Evolutionary conservation across 2,329 filamentous ascomycete species (phyloP), one percentile per base, ranked within the genome.

Genomic region (Colletotrichum scovillei): DNA sequence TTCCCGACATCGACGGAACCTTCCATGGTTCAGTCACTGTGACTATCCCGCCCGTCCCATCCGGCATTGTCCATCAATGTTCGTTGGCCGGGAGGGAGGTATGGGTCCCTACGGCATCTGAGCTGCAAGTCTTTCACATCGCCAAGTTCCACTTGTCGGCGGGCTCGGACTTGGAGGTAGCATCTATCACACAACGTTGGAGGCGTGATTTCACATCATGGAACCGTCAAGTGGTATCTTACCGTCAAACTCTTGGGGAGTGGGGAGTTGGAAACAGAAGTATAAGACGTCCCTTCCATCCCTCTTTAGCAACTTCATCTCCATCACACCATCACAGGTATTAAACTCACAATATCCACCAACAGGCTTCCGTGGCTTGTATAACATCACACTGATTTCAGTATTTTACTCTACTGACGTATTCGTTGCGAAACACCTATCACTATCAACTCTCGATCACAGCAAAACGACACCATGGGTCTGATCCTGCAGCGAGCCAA

Each of bases 401-500:
- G 19, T 4, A 19, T 7, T 35, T 11, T 14, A 19, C 8, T 64
- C n/a, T n/a, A 3, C 30, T 7, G 9, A 26, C 22, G n/a, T 19
- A n/a, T 12, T n/a, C 32, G 35, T 9, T 35, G 5, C 30, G n/a
- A 26, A 26, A 64, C 4, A 65, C n/a, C 14, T 14, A 19, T 14
- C 16, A 24, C 24, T 4, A 56, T 24, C 12, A 56, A 19, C 11
- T 28, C 26, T 55, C 11, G 19, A 24, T n/a, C 66, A 12, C 7
- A 65, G 32, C 56, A 58, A 30, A 6, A 11, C 30, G 14, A 9
- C 72, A 76, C 69, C 58, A 85, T 85, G 84, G 74, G 76, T 35
- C 66, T 76, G 63, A 74, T 85, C 28, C 65, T 77, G n/a, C 19
- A 74, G 42, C 79, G 82, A 67, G 79, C 73, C 56, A 89, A 89